phyloP scores from a whole-genome alignment of 805 yeast species.

The Suhomyces prunicola region DNA sequence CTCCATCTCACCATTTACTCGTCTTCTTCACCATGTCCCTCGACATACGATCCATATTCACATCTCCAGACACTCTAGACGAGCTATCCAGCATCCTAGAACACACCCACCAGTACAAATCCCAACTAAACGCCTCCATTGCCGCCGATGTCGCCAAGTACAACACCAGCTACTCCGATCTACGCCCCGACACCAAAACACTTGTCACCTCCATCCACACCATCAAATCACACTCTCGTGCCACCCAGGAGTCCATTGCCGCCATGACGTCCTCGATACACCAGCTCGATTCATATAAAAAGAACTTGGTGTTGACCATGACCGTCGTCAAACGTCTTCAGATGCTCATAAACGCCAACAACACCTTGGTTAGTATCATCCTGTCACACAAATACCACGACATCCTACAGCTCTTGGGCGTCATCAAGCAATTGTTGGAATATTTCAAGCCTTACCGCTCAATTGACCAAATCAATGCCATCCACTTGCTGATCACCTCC shows the following conservation, averaged over 20 bases:
- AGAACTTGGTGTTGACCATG: slow-evolving; percentile 79
- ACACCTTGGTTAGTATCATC: slow-evolving; percentile 49
- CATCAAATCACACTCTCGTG: slow-evolving; percentile 46
- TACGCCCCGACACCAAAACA: slow-evolving; percentile 31
- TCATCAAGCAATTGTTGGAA: slow-evolving; percentile 66
- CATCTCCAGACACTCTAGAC: slow-evolving; percentile 46
- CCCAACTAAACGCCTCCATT: slow-evolving; percentile 47
- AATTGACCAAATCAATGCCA: slow-evolving; percentile 70
- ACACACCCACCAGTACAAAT: slow-evolving; percentile 50
- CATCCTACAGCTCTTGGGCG: slow-evolving; percentile 60
- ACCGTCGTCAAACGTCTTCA: slow-evolving; percentile 82
- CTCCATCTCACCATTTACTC: too few relatives aligned
- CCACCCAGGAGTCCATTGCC: slow-evolving; percentile 61
- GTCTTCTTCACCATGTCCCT: not conserved
- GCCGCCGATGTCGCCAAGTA: slow-evolving; percentile 32
- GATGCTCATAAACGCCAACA: slow-evolving; percentile 76
- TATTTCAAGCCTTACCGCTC: slow-evolving; percentile 80
- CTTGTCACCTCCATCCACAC: slow-evolving; percentile 45
- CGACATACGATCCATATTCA: slow-evolving; percentile 4
- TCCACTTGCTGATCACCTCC: slow-evolving; percentile 57
- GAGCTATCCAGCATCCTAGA: slow-evolving; percentile 50
- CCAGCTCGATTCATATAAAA: slow-evolving; percentile 74
- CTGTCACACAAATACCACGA: slow-evolving; percentile 49
- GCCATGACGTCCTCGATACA: slow-evolving; percentile 76
- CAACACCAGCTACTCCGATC: slow-evolving; percentile 29